Conservation (phyloP, 1,284 basidiomycete species). For the Vanrija sp. region DNA sequence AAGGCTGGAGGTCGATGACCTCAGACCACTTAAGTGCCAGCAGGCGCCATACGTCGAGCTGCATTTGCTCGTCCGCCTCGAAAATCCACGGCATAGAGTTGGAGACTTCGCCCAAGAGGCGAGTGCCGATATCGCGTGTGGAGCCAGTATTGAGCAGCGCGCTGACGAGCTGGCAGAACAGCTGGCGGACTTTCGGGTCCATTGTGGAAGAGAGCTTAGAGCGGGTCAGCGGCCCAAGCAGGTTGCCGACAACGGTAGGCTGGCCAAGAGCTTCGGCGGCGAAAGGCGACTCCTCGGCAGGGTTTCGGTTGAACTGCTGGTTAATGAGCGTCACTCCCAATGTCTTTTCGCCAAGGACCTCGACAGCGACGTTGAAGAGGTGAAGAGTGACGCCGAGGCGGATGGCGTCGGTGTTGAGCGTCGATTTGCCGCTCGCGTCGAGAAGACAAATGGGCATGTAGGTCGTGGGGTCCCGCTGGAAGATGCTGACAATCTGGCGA, state of each 20-base stretch:
- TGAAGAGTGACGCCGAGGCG: slow-evolving; percentile 25
- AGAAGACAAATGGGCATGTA: slow-evolving; percentile 32
- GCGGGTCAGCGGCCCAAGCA: slow-evolving; percentile 31
- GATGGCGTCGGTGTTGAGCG: slow-evolving; percentile 8
- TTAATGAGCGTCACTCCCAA: slow-evolving; percentile 12
- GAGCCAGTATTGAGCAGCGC: slow-evolving; percentile 23
- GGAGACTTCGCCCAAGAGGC: slow-evolving; percentile 38
- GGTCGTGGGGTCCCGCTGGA: slow-evolving; percentile 29
- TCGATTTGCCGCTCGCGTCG: slow-evolving; percentile 18
- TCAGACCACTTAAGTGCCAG: slow-evolving; percentile 33
- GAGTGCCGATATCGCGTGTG: slow-evolving; percentile 18
- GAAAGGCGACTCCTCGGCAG: slow-evolving; percentile 12
- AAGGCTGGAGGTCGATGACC: slow-evolving; percentile 26
- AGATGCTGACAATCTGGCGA: slow-evolving; percentile 22
- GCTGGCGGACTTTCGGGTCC: slow-evolving; percentile 1
- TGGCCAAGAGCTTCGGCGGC: slow-evolving; percentile 18
- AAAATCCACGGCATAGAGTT: slow-evolving; percentile 39
- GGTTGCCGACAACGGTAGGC: slow-evolving; percentile 20
- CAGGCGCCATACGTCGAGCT: slow-evolving; percentile 38
- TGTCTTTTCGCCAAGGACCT: slow-evolving; percentile 21
- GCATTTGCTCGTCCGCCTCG: slow-evolving; percentile 26
- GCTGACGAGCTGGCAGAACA: slow-evolving; percentile 18
- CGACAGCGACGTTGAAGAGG: slow-evolving; percentile 18
- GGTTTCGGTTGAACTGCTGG: background rate
- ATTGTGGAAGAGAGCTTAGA: slow-evolving; percentile 16